Evolutionary conservation across 2,329 filamentous ascomycete genomes (phyloP).

Genomic region (Venturia effusa): DNA sequence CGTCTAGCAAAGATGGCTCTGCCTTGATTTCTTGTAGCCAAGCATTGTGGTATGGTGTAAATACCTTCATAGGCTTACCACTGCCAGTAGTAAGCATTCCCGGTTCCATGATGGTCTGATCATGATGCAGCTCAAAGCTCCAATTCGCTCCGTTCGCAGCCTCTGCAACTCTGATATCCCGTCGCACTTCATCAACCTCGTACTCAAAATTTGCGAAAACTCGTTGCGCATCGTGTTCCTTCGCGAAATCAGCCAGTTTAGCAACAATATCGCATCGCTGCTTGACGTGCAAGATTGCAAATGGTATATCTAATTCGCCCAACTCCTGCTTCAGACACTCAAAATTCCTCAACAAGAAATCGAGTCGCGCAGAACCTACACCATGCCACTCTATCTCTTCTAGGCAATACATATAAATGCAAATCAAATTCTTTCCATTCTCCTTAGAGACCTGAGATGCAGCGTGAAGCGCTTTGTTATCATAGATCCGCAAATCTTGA

Average conservation of each 20-base stretch:
- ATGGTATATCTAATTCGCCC: constrained; percentile 35
- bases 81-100: constrained; percentile 30
- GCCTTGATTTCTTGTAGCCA: constrained; percentile 35
- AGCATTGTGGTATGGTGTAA: constrained; percentile 38
- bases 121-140: constrained; percentile 34
- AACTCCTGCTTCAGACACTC: constrained; percentile 35
- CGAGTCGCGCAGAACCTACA: constrained; percentile 35
- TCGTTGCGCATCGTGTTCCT: constrained; percentile 34
- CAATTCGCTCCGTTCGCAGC: constrained; percentile 24
- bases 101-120: constrained; percentile 39
- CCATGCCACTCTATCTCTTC: constrained; percentile 41
- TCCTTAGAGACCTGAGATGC: constrained; percentile 36
- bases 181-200: constrained; percentile 33
- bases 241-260: constrained; percentile 32
- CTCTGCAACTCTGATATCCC: constrained; percentile 35
- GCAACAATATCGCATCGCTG: constrained; percentile 32
- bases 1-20: constrained; percentile 33
- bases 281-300: constrained; percentile 34
- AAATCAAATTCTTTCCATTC: constrained; percentile 31
- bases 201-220: constrained; percentile 39
- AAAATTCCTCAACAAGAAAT: constrained; percentile 37
- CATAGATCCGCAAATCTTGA: constrained; percentile 39
- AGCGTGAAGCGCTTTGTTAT: constrained; percentile 37
- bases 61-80: constrained; percentile 40
- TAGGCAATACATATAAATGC: constrained; percentile 36